These are phyloP conservation scores for Kodamaea suecica DNA, from an alignment of 1,139 yeast species.

Conservation along the genomic window DNA sequence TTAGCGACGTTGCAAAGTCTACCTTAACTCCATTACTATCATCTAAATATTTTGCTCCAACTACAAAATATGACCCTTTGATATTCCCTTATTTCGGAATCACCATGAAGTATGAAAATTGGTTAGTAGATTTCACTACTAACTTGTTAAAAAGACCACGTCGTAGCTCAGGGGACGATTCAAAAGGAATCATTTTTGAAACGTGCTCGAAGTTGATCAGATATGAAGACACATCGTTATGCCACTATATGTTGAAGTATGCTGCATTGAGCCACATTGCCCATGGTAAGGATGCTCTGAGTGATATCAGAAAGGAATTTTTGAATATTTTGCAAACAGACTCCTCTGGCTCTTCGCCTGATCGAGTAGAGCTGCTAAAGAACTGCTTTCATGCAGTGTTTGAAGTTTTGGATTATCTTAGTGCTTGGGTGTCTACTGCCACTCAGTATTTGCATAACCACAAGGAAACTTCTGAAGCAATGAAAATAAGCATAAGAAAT, in stretches of 20 bases:
- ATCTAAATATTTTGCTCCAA: constrained; percentile 66
- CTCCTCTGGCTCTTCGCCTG: constrained; percentile 43
- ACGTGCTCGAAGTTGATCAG: constrained; percentile 67
- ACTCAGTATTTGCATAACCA: constrained; percentile 25
- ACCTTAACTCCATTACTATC: constrained; percentile 73
- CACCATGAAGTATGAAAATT: constrained; percentile 42
- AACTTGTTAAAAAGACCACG: constrained; percentile 54
- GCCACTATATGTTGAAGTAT: constrained; percentile 77
- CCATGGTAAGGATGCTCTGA: constrained; percentile 41
- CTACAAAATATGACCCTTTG: constrained; percentile 37
- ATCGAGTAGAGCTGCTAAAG: constrained; percentile 53
- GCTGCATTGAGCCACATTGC: constrained; percentile 66
- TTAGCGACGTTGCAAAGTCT: constrained; percentile 66
- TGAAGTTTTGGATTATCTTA: constrained; percentile 76
- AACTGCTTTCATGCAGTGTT: constrained; percentile 72
- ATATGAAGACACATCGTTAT: constrained; percentile 67
- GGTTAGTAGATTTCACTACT: constrained; percentile 71
- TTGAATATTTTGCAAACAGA: constrained; percentile 52
- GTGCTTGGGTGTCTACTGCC: constrained; percentile 62
- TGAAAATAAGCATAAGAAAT: constrained; percentile 29
- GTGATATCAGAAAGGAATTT: constrained; percentile 56
- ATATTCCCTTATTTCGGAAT: constrained; percentile 33
- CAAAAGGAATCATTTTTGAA: constrained; percentile 48
- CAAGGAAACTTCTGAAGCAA: constrained; percentile 3
- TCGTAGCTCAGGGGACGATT: constrained; percentile 11